Evolutionary conservation across 2,329 filamentous ascomycete species (phyloP), one percentile per base, ranked within the genome.

Genomic region (Colletotrichum sp.): DNA sequence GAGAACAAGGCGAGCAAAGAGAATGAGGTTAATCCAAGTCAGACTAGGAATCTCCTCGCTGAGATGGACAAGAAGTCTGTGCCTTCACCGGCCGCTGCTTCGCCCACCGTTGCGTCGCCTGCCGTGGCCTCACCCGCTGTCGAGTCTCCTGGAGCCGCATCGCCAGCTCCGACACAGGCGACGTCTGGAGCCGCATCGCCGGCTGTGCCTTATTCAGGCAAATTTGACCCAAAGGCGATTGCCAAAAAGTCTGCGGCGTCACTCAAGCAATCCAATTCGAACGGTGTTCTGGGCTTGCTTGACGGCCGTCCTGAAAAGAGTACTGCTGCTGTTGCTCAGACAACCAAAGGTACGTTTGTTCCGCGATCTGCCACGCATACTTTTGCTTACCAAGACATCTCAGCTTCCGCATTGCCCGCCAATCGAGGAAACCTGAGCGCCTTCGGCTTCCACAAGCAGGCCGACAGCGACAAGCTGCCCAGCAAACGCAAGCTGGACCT

Each of bases 181-280:
- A 85, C 88, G 3, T 84, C 88, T n/a, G 84, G 84, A 59, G 86
- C 81, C 69, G 81, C 87, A 57, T 88, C 91, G 36, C 89, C 92
- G 12, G 88, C 91, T 12, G 84, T 88, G 27, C 87, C 91, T 15
- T 95, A 95, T 81, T 89, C 92, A 77, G 94, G 94, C 80, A 98
- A 97, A 83, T 96, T 97, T 80, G 94, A 98, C 80, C 94, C 95
- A 7, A 98, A 98, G 84, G 93, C 92, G 25, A 96, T 97, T 79
- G 93, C 92, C 55, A 98, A 96, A 84, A 97, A 95, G 83, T 90
- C 93, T 25, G 90, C 92, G 30, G 89, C 92, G 57, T 89, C 91
- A 36, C 86, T 90, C 57, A 87, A 91, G 36, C 89, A 89, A 67
- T 86, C 90, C 59, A 85, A 89, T 70, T 86, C 91, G 63, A 88